These are phyloP conservation scores for Phaffia tasmanica DNA, from an alignment of 768 basidiomycete genomes.

Conservation along the genomic window DNA sequence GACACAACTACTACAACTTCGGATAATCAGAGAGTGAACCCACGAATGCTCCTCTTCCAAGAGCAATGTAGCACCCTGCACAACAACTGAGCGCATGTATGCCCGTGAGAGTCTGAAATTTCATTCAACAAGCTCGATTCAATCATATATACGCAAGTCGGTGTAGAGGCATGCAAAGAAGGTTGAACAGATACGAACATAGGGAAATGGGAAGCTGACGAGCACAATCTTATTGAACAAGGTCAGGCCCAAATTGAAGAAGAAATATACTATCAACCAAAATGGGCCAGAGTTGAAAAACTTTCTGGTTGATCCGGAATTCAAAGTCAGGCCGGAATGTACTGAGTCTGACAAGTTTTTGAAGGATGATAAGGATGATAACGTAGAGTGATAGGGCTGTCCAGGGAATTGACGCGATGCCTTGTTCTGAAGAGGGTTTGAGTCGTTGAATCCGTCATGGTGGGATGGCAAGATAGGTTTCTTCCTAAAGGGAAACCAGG, in stretches of 20 bases:
- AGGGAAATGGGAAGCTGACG: slow-evolving; percentile 86
- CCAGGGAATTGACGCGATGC: no score
- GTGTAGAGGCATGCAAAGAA: not conserved
- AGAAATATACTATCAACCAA: slow-evolving; percentile 76
- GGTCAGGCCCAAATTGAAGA: slow-evolving; percentile 81
- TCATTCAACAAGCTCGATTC: not conserved
- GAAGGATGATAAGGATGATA: no score
- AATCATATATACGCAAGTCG: not conserved
- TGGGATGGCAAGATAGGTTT: no score
- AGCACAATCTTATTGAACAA: slow-evolving; percentile 92
- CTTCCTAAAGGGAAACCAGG: no score
- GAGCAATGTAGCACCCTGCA: slow-evolving; percentile 61
- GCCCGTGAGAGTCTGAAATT: slow-evolving; percentile 61
- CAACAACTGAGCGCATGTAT: slow-evolving; percentile 78
- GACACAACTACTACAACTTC: not conserved
- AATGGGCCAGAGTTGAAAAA: slow-evolving; percentile 35
- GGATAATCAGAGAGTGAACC: slow-evolving; percentile 24
- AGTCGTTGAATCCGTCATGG: no score
- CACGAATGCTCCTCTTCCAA: slow-evolving; percentile 50
- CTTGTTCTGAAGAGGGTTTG: no score
- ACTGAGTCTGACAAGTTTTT: no score
- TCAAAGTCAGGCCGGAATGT: no score
- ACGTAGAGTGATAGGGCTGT: no score
- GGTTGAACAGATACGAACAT: slow-evolving; percentile 38
- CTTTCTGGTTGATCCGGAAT: not conserved